Conservation (phyloP, 768 basidiomycete species). For the Kwoniella bestiolae region DNA sequence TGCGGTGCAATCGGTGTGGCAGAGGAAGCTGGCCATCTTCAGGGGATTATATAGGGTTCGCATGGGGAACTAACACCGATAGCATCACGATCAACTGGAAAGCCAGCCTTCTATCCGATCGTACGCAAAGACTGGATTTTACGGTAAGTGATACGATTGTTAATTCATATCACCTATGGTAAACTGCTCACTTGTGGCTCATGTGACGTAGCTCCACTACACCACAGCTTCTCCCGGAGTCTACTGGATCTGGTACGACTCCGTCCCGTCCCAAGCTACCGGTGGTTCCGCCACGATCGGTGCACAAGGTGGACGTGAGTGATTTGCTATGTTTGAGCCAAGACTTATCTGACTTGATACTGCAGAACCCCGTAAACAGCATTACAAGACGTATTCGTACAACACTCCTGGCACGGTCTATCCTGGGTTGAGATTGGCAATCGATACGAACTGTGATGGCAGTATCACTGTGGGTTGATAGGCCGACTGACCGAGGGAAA, state of each 20-base stretch:
- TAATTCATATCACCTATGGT: no score
- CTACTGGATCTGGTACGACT: background rate
- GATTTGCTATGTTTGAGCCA: background rate
- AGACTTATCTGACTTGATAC: background rate
- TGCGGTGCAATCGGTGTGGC: no score
- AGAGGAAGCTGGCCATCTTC: no score
- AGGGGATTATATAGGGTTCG: no score
- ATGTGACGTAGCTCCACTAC: background rate
- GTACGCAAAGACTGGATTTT: background rate
- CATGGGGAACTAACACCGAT: no score
- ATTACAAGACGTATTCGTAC: background rate
- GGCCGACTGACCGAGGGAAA: no score
- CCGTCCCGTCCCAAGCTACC: background rate
- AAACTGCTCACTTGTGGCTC: no score
- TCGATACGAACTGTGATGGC: background rate
- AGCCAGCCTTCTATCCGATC: background rate
- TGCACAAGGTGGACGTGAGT: background rate
- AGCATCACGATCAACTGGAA: background rate
- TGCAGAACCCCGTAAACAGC: background rate
- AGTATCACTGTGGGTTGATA: background rate
- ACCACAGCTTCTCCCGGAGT: background rate
- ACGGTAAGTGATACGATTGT: background rate
- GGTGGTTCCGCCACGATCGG: background rate
- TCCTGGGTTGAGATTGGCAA: background rate
- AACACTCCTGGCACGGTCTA: background rate